Evolutionary conservation across 257 asterid species (phyloP), one percentile per base, ranked within the genome.

Genomic region (Solanum chilense): DNA sequence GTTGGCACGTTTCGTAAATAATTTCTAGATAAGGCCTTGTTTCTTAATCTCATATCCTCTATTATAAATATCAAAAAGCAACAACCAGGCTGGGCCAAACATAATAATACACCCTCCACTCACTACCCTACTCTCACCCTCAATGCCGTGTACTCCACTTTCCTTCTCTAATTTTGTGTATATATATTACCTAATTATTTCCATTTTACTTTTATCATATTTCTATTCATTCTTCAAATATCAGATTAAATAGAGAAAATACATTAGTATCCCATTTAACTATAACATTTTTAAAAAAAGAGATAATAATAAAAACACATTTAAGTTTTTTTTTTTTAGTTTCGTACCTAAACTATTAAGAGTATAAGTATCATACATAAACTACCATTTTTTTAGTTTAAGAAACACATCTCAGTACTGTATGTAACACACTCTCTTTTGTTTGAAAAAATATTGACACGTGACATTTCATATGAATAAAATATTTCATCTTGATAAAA

Each of bases 381-480:
- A 37, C 0, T 37, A 37, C 1, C 0, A 37, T 6, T 37, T 33
- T n/a, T 37, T 37, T 37, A 37, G 7, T 37, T 37, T 37, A 7
- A 37, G 0, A 37, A 37, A 37, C 7, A 37, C 39, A 37, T 1
- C 7, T 37, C 6, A 37, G 7, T 37, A 7, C 0, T 37, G 7
- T 35, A 5, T 37, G 0, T 37, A 6, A 1, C 1, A 37, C 7
- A 33, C 35, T 33, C 35, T 33, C 5, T 33, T 33, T 33, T 33
- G 35, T 33, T 33, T 33, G 35, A 33, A 33, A 4, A 33, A 33
- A 4, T 5, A 33, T 33, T 33, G 35, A 33, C 35, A 33, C 5
- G 0, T 33, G 5, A 33, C 1, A 33, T 33, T 33, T 0, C 1
- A 4, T 0, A 33, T 33, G 35, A 0, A 33, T 33, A 33, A 33